A percentile compares a stretch with the other conserved stretches of the same genome.
phyloP scores from a whole-genome alignment of 257 asterid species.

The Solanum pennellii region DNA sequence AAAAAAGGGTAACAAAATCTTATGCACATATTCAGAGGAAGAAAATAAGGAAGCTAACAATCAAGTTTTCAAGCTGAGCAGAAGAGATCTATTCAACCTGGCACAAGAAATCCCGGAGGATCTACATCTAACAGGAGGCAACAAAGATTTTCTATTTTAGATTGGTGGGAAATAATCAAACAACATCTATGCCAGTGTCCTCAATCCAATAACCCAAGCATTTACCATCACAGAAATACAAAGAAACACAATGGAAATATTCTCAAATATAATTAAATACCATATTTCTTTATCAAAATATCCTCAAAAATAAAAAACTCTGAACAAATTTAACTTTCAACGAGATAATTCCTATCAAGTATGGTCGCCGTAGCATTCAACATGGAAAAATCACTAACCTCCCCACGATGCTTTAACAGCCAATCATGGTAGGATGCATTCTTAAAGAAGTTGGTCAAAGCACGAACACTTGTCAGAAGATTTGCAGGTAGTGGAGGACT shows the following conservation, averaged over 20 bases:
- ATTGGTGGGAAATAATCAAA: not conserved
- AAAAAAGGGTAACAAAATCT: not conserved
- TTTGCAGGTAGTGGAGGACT: conserved; percentile 74
- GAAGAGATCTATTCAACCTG: not conserved
- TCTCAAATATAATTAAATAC: not conserved
- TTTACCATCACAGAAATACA: not conserved
- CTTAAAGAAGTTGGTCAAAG: conserved; percentile 76
- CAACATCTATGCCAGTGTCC: not conserved
- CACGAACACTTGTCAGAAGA: conserved; percentile 83
- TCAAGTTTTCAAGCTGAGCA: not conserved
- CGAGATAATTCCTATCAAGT: not conserved
- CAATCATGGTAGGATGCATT: conserved; percentile 41
- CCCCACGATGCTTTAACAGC: conserved; percentile 60
- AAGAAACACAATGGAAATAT: not conserved
- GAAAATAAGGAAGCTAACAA: not conserved
- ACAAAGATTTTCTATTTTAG: not conserved
- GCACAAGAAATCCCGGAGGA: not conserved
- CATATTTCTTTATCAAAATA: not conserved
- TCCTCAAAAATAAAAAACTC: not conserved
- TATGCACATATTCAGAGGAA: not conserved
- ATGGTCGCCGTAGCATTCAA: not conserved
- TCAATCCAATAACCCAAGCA: not conserved
- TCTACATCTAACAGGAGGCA: not conserved
- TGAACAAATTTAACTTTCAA: not conserved
- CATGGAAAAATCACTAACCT: conserved; percentile 39